Base-by-base conservation (phyloP, 352 stramenopile species). In the Pythium guiyangense region DNA sequence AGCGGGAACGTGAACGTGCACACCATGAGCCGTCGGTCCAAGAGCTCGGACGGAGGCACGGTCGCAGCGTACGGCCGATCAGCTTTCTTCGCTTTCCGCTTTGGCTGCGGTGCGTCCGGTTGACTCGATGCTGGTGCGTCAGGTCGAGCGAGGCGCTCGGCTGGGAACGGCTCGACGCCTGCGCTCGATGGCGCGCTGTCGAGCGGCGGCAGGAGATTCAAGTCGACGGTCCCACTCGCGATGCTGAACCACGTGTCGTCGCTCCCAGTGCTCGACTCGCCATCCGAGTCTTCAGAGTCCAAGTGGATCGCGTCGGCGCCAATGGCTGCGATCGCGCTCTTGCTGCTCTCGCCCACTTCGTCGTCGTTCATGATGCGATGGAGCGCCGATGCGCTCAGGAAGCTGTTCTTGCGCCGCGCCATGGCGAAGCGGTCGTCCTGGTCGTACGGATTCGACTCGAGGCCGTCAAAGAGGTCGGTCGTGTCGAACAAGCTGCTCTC, bases 171-270 rank as follows among this genome's bases (percentile, higher is more conserved):
- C n/a, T 49, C 44, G 35, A 35, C 34, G 12, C 6, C 49, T 20
- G 57, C 9, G 18, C 39, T 39, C 25, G 49, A 6, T 6, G 46
- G 29, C 5, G n/a, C 37, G 26, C 29, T 43, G 9, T 50, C 58
- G 48, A 55, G 22, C 6, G 58, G 55, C 37, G 40, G 1, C 18
- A 53, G 25, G 20, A 64, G 6, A 46, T 55, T 74, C 53, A 65
- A 52, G 50, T 89, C 79, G 26, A 80, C 53, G 31, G 79, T 88
- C 17, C 76, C 79, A 47, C 78, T 91, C 15, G 82, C 75, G 49
- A 96, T 90, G 44, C 86, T 96, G 61, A 96, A 96, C 86, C 86
- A 96, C 0, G 86, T 94, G 48, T 96, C 86, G 54, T 96, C 86
- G 71, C 86, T 96, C 34, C 79, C 77, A 45, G 83, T 79, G 57